Evolutionary conservation across 257 asterid species (phyloP).

Genomic region (Fraxinus quadrangulata): DNA sequence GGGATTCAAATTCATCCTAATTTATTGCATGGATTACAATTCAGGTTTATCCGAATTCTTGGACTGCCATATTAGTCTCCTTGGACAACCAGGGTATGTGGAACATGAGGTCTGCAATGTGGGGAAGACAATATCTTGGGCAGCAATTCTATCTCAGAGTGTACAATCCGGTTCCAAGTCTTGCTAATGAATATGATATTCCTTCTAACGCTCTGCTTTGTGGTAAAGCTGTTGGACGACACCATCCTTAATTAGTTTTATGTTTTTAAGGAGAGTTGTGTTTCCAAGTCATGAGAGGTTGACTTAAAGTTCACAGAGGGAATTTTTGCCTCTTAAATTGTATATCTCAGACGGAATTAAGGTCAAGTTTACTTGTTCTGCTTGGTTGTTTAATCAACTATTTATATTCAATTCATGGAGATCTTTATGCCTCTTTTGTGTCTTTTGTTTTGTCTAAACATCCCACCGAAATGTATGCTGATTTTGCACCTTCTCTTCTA

Average conservation of each 20-base stretch:
- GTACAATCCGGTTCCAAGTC: conserved; percentile 51
- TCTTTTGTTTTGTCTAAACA: no score
- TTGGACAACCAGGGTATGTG: conserved; percentile 99
- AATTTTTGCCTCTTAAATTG: conserved; percentile 24
- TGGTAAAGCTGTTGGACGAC: conserved; percentile 74
- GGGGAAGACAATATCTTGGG: conserved; percentile 93
- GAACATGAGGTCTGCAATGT: conserved; percentile 89
- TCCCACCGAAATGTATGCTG: no score
- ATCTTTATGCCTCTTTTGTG: no score
- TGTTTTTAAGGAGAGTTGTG: conserved; percentile 9
- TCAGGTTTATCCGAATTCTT: conserved; percentile 88
- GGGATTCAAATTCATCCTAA: neutral
- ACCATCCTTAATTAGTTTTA: conserved; percentile 32
- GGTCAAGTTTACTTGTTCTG: neutral
- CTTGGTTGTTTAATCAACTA: neutral
- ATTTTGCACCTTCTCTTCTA: no score
- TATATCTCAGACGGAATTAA: conserved; percentile 19
- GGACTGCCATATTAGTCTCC: conserved; percentile 81
- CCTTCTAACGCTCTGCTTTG: conserved; percentile 81
- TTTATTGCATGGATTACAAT: neutral
- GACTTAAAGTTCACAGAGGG: conserved; percentile 41
- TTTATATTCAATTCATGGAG: neutral
- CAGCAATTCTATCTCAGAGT: conserved; percentile 86
- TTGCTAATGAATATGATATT: conserved; percentile 69
- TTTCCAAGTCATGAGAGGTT: conserved; percentile 63